Percentiles rank a stretch among this genome's conserved stretches.
Conservation (phyloP, 2,329 filamentous ascomycete genomes). For the Clonostachys chloroleuca region DNA sequence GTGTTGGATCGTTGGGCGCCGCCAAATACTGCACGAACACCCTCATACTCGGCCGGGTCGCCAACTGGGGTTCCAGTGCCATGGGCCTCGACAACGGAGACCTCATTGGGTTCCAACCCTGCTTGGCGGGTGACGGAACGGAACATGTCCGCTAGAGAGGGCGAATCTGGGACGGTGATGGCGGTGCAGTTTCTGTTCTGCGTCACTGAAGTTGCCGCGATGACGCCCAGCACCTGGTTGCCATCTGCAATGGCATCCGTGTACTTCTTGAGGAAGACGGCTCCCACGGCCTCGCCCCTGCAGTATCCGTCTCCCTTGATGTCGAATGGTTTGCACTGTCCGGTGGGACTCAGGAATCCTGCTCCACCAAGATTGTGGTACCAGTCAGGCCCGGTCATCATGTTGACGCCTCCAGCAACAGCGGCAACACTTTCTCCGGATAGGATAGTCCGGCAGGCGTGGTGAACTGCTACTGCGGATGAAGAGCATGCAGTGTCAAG, state of each 20-base stretch:
- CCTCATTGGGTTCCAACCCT: constrained; percentile 5
- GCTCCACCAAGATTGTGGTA: constrained; percentile 1
- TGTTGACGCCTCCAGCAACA: constrained; percentile 36
- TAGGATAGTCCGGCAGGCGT: constrained; percentile 24
- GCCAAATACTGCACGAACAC: constrained; percentile 29
- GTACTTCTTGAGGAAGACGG: constrained; percentile 54
- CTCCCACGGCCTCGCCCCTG: constrained; percentile 56
- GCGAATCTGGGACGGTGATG: constrained; percentile 42
- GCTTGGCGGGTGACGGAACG: constrained; percentile 1
- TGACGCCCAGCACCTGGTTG: constrained; percentile 28
- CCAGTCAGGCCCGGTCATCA: constrained; percentile 7
- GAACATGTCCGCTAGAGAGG: neutral
- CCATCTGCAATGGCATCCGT: constrained; percentile 51
- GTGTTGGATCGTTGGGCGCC: constrained; percentile 5
- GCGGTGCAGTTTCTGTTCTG: constrained; percentile 30
- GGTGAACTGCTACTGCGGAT: constrained; percentile 18
- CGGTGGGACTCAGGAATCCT: constrained; percentile 3
- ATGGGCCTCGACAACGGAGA: constrained; percentile 37
- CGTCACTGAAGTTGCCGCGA: constrained; percentile 20
- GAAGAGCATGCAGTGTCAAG: constrained; percentile 32
- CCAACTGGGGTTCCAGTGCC: constrained; percentile 26
- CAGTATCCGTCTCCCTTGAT: constrained; percentile 50
- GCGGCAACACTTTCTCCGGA: constrained; percentile 37
- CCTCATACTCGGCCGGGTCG: constrained; percentile 15
- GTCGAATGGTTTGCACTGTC: constrained; percentile 14